These are phyloP conservation scores for Pseudonitzschia pungens DNA, from an alignment of 108 stramenopile genomes.

Conservation along the genomic window DNA sequence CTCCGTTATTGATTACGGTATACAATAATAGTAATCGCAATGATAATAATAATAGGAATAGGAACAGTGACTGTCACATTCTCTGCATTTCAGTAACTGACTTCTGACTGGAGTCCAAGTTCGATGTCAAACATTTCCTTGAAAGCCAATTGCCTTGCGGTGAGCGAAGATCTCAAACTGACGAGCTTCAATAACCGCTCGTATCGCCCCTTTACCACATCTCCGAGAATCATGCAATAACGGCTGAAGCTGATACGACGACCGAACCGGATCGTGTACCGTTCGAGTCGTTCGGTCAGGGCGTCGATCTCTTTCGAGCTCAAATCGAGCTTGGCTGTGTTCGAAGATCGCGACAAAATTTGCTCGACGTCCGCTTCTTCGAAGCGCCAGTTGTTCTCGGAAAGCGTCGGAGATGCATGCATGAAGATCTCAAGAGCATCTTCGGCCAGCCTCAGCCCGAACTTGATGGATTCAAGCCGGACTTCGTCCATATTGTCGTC, in stretches of 20 bases:
- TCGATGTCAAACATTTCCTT: background rate
- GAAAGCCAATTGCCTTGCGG: too few species aligned
- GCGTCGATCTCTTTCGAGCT: background rate
- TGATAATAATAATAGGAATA: too few species aligned
- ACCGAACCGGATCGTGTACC: constrained; percentile 3
- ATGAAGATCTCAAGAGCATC: background rate
- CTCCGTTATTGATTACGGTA: too few species aligned
- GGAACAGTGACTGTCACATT: background rate
- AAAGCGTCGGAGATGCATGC: background rate
- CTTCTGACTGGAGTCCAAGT: background rate
- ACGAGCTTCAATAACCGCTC: background rate
- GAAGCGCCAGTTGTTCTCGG: background rate
- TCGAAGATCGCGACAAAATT: background rate
- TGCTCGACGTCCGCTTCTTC: background rate
- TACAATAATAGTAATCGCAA: too few species aligned
- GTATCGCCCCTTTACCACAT: constrained; percentile 23
- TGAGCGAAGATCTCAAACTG: too few species aligned
- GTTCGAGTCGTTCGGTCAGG: background rate
- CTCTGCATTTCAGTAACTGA: background rate
- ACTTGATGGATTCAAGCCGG: background rate
- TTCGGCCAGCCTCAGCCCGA: background rate
- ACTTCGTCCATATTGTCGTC: background rate
- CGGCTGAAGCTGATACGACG: constrained; percentile 37
- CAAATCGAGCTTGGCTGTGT: background rate
- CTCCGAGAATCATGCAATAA: constrained; percentile 45